Base-by-base conservation (phyloP, 2,329 filamentous ascomycete genomes). In the Annulohypoxylon truncatum region DNA sequence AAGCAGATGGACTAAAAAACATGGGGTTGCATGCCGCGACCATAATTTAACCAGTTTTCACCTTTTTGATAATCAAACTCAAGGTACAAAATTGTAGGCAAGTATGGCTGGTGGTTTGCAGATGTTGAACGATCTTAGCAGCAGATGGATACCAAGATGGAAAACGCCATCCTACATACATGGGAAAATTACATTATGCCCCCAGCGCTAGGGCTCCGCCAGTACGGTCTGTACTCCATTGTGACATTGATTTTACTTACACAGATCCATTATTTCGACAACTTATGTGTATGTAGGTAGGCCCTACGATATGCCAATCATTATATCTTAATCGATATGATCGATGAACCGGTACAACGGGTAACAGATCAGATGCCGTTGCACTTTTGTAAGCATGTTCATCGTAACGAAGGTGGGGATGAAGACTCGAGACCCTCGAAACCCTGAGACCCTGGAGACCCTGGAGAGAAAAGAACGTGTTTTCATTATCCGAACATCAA, bases 241-340 rank as follows among this genome's bases (percentile, higher is more conserved):
- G 35, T 38, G 18, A 38, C 35, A 38, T 18, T 18, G n/a, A 38
- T n/a, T 18, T 38, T 38, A 38, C n/a, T 38, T 18, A 15, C n/a
- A 15, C 18, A n/a, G n/a, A 8, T 26, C 24, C 54, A 42, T 33
- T 33, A 22, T 35, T 52, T 35, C 12, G 55, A 64, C n/a, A 46
- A 13, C 28, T 52, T 58, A 42, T 18, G 13, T 42, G 18, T 22
- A 20, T 6, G 35, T 18, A 40, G 3, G 15, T 9, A 28, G n/a
- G n/a, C n/a, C n/a, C n/a, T n/a, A n/a, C n/a, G n/a, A n/a, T n/a
- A 64, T 58, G 55, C 64, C 46, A 55, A 58, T 59, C 50, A 48
- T 53, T 24, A n/a, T 18, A 51, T 6, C 44, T 9, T 10, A 48
- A n/a, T 42, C 29, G 55, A 42, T 58, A 20, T 44, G 35, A 44